These are phyloP conservation scores for Salix udensis DNA, from an alignment of 345 rosid species.

Conservation along the genomic window DNA sequence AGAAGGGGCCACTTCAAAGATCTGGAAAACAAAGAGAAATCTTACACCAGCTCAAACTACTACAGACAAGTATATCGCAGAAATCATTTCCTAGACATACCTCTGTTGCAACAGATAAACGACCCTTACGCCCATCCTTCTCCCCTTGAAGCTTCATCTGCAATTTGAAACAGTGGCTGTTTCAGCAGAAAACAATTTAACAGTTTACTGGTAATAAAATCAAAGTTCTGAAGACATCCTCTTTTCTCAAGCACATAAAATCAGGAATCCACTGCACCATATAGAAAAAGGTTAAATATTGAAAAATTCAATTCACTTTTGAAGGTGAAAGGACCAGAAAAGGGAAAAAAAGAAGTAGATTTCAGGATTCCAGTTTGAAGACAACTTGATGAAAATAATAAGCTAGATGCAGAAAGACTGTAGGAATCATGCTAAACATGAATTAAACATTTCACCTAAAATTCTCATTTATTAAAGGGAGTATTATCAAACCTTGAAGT, in stretches of 20 bases:
- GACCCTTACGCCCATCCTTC: constrained; percentile 99
- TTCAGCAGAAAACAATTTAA: constrained; percentile 7
- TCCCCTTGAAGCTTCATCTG: constrained; percentile 93
- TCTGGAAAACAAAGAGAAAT: constrained; percentile 33
- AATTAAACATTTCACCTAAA: background rate
- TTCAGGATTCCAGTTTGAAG: background rate
- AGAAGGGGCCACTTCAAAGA: constrained; percentile 95
- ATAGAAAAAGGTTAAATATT: background rate
- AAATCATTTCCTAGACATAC: constrained; percentile 27
- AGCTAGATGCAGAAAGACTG: background rate
- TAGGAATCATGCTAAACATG: background rate
- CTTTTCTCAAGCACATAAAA: background rate
- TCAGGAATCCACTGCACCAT: background rate
- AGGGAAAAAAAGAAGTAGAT: background rate
- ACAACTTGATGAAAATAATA: background rate
- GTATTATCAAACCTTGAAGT: constrained; percentile 59
- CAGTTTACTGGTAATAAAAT: background rate
- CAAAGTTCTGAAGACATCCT: background rate
- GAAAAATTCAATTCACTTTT: background rate
- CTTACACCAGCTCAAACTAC: constrained; percentile 3
- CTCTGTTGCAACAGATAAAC: constrained; percentile 88
- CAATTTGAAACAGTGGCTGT: background rate
- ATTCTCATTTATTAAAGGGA: background rate
- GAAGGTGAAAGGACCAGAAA: background rate
- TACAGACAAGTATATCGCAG: background rate